Evolutionary conservation across 2,329 filamentous ascomycete species (phyloP), one percentile per base, ranked within the genome.

Genomic region (Cladosporium colombiae): DNA sequence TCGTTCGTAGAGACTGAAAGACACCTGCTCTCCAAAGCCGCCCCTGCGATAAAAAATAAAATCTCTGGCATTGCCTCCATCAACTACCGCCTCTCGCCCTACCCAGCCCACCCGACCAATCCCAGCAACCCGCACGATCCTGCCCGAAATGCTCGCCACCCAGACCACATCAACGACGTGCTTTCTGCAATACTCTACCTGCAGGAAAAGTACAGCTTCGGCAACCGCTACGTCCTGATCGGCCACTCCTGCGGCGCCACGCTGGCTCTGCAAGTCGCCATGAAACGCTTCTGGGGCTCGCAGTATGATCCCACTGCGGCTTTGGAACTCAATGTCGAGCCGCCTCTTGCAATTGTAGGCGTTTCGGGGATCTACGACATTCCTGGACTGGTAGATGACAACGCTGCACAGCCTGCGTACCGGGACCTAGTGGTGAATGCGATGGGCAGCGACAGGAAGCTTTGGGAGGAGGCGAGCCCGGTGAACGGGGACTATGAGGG

Each of bases 341-440:
- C 70, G 6, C 87, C 87, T 0, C 72, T 78, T 2, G 85, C 83
- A 4, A 77, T 91, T n/a, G 74, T 91, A 5, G 84, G 87, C 37
- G 77, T 90, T 23, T 85, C 85, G 64, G 89, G 90, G 0, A 86
- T 92, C 25, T 91, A 91, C 75, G 85, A 90, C 72, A 76, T 92
- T 11, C 80, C 81, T 8, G 82, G 81, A 0, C 76, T 91, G 23
- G 75, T 84, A 1, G 66, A 72, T 5, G 56, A 66, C 10, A 79
- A 81, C 56, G 81, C 84, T 50, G 67, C 67, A 40, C 75, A 79
- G 56, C 79, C 82, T 8, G 79, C 83, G 40, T 92, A 92, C 74
- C 74, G 77, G 6, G 80, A 81, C 3, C 88, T 92, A 67, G 79
- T 89, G 23, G 71, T 76, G 3, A 82, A 79, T 6, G 88, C 89